phyloP scores from a whole-genome alignment of 768 basidiomycete species.

The Mycena olivaceomarginata region DNA sequence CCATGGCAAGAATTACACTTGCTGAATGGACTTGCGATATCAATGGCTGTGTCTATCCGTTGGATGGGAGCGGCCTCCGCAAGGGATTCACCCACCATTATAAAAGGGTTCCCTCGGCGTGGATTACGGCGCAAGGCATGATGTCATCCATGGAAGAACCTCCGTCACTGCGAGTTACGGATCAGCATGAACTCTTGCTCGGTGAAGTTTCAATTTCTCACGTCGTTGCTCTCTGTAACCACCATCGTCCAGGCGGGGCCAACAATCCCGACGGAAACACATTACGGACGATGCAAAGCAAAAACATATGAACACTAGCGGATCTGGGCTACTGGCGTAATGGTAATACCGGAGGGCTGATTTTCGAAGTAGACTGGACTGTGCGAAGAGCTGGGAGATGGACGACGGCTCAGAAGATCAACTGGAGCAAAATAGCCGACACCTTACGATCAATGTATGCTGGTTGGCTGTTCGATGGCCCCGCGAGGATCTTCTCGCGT shows the following conservation, averaged over 20 bases:
- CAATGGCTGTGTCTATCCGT: no score
- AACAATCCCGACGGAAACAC: neutral
- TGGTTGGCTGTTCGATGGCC: neutral
- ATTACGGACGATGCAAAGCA: neutral
- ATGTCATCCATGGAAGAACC: neutral
- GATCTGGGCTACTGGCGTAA: neutral
- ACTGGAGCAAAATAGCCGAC: neutral
- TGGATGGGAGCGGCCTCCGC: conserved; percentile 20
- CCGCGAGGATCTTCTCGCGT: neutral
- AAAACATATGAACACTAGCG: neutral
- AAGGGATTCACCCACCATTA: neutral
- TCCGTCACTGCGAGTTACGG: neutral
- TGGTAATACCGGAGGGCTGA: neutral
- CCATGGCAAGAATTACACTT: conserved; percentile 39
- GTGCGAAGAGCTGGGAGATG: neutral
- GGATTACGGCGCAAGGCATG: conserved; percentile 17
- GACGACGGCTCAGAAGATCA: neutral
- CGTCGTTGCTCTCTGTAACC: neutral
- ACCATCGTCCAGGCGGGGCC: neutral
- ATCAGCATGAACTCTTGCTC: neutral
- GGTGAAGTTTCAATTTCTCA: neutral
- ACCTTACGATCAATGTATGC: neutral
- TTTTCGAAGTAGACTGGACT: neutral
- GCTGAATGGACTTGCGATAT: conserved; percentile 22
- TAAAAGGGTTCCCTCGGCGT: neutral